These are phyloP conservation scores for Amanita polypyramis DNA, from an alignment of 768 basidiomycete genomes.

Conservation along the genomic window DNA sequence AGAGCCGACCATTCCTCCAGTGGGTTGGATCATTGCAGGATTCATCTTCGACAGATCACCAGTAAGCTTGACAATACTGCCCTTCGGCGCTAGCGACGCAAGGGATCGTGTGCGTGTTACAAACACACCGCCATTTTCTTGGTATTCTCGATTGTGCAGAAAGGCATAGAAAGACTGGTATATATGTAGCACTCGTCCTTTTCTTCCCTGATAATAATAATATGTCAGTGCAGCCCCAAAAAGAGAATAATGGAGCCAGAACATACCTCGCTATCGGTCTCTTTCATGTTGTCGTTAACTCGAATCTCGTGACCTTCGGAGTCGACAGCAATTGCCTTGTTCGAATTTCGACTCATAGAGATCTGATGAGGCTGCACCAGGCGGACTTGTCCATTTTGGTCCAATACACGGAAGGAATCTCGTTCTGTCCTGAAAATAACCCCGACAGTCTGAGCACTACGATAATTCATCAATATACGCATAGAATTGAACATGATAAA, in stretches of 20 bases:
- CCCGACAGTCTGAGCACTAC: constrained; percentile 84
- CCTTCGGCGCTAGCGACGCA: constrained; percentile 80
- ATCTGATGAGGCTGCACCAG: constrained; percentile 92
- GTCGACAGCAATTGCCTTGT: constrained; percentile 81
- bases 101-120: constrained; percentile 81
- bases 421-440: constrained; percentile 97
- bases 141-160: constrained; percentile 83
- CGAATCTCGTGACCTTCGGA: constrained; percentile 80
- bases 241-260: not conserved
- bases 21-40: constrained; percentile 54
- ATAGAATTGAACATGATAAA: not conserved
- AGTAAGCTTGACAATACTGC: constrained; percentile 52
- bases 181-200: constrained; percentile 87
- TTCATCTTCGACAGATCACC: constrained; percentile 89
- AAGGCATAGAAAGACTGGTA: constrained; percentile 93
- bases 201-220: constrained; percentile 44
- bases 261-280: constrained; percentile 77
- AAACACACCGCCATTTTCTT: constrained; percentile 91
- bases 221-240: constrained; percentile 7
- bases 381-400: constrained; percentile 86
- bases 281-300: constrained; percentile 86
- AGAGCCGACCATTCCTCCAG: constrained; percentile 73
- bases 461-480: constrained; percentile 9
- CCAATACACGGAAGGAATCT: constrained; percentile 90
- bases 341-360: constrained; percentile 78